Conservation (phyloP, 495 filamentous ascomycete species). For the Neurospora sp. region DNA sequence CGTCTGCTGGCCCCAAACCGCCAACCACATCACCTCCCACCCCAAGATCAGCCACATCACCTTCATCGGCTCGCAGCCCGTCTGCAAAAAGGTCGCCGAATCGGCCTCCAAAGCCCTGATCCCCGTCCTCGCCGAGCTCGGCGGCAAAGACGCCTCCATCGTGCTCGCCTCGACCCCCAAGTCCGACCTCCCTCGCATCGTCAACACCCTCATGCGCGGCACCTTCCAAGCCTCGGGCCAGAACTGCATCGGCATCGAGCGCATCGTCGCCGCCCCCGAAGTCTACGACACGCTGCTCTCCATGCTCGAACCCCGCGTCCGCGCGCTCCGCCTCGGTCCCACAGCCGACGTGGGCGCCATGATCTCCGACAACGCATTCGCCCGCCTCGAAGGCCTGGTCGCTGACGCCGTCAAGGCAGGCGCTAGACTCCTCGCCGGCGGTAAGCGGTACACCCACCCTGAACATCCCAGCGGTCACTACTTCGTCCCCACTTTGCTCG, state of each 20-base stretch:
- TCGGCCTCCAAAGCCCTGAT: slow-evolving; percentile 76
- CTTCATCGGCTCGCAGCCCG: slow-evolving; percentile 88
- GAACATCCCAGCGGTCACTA: slow-evolving; percentile 70
- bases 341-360: slow-evolving; percentile 76
- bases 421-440: slow-evolving; percentile 72
- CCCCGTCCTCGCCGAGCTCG: slow-evolving; percentile 79
- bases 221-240: slow-evolving; percentile 95
- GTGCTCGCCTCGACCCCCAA: slow-evolving; percentile 66
- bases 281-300: slow-evolving; percentile 63
- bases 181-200: slow-evolving; percentile 54
- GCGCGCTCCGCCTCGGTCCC: slow-evolving; percentile 53
- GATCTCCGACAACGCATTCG: slow-evolving; percentile 68
- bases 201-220: slow-evolving; percentile 77
- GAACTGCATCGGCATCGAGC: slow-evolving; percentile 96
- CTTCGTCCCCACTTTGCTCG: slow-evolving; percentile 81
- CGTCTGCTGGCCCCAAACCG: slow-evolving; percentile 77
- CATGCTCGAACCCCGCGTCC: slow-evolving; percentile 61
- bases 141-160: slow-evolving; percentile 93
- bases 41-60: slow-evolving; percentile 78
- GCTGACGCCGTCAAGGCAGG: slow-evolving; percentile 65
- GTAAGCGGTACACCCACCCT: slow-evolving; percentile 60
- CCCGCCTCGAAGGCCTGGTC: slow-evolving; percentile 60
- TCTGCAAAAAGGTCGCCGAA: slow-evolving; percentile 79
- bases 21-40: slow-evolving; percentile 77
- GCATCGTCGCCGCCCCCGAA: slow-evolving; percentile 68